Base-by-base conservation (phyloP, 768 basidiomycete genomes). In the Boletus rubroflammeus region DNA sequence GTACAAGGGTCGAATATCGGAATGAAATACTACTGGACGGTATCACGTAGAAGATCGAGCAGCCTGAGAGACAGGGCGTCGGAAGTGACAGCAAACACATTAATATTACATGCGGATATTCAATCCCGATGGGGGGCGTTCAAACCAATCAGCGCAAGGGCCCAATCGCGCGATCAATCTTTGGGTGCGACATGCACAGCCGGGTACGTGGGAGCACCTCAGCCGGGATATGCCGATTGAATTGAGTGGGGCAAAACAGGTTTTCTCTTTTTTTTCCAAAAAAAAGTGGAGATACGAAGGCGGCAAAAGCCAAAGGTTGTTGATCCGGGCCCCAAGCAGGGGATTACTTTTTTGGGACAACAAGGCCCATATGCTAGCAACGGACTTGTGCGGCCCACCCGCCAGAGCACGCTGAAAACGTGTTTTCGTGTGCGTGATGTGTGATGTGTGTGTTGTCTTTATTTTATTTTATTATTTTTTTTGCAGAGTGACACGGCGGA, bases 171-270 rank as follows among this genome's bases (percentile, higher is more conserved):
- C 48, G 63, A 67, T 63, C 61, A 56, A 61, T 60, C 56, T 62
- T 50, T 13, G 46, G 36, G 47, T 50, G 61, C 53, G 50, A 60
- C 55, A 44, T 39, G 59, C 62, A 68, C 61, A 66, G 67, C 67
- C 67, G 56, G 48, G 17, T 41, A 49, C 68, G 69, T 70, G 67
- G 51, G 67, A 70, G 52, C 2, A 10, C 9, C 1, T 29, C 36
- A 47, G 40, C 23, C 67, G 67, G 67, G 10, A 36, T 2, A 49
- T 55, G 46, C 67, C 67, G 67, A 71, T 36, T 71, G 62, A 71
- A 71, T 67, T 45, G 59, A 6, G 57, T 54, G 58, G 59, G 49
- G 51, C 56, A 17, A 17, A 21, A 47, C 39, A 19, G 42, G 25
- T 40, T 28, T 29, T 43, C 15, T 13, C 13, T 29, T 29, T 29